Base-by-base conservation (phyloP, 2,329 filamentous ascomycete species). In the Chaetomiaceae sp. region DNA sequence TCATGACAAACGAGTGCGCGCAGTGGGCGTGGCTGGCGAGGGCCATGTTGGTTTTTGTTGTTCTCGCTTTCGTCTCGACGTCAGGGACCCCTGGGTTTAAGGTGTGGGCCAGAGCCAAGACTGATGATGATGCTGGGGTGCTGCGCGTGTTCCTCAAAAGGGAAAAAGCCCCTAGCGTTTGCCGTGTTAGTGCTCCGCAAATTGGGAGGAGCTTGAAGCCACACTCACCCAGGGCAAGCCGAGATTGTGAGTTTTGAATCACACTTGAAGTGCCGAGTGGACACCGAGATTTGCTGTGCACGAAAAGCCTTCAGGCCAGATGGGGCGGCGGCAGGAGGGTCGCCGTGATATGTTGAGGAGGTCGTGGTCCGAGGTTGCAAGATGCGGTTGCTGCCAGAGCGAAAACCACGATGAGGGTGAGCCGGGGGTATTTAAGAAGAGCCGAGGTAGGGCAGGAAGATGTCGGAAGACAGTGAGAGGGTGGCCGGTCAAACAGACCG, bases 1-100 rank as follows among this genome's bases (percentile, higher is more conserved):
- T 78, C 68, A 86, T 75, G 63, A 75, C 76, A 70, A 86, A 87
- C 11, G 75, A 75, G 66, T 87, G 84, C 33, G 76, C 74, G 67
- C 84, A 87, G 56, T 76, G 75, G 43, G 49, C 59, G 70, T 75
- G 48, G 78, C 75, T 67, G 31, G 50, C 50, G 50, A 84, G 74
- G 54, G 76, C 76, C 77, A 80, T 80, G 7, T 50, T 42, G 15
- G 19, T 11, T 23, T 20, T 25, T 19, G 19, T 23, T n/a, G n/a
- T n/a, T n/a, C 22, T 47, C 20, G 44, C 44, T 27, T 27, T 47
- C 33, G 19, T 37, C 15, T 12, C 14, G 4, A 31, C 9, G 27
- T 31, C 27, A 12, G 40, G 23, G 40, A 33, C 47, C 37, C 22
- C 36, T 23, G 34, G 40, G 33, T 27, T 4, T 14, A 67, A 12